Evolutionary conservation across 140 eudicot genomes (phyloP).

Genomic region (Cichorium intybus): DNA sequence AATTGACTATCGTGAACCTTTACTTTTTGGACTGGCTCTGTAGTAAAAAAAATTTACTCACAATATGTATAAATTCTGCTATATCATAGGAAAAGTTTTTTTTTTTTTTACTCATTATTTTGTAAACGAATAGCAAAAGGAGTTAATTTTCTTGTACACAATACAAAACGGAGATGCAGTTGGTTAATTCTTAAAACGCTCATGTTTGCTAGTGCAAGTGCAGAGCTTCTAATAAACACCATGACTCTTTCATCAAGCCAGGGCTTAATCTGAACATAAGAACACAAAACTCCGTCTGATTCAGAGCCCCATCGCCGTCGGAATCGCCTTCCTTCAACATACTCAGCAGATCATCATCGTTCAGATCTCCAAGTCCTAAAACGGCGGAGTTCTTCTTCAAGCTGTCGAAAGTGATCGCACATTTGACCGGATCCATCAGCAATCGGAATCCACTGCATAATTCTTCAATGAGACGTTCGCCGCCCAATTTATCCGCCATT

Average conservation of each 20-base stretch:
- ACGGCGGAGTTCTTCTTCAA: constrained; percentile 33
- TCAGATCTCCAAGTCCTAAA: constrained; percentile 41
- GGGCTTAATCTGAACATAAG: constrained; percentile 58
- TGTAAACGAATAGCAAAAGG: too few species aligned
- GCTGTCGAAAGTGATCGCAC: constrained; percentile 45
- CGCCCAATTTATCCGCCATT: constrained; percentile 39
- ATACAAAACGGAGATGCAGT: too few species aligned
- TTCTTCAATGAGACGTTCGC: constrained; percentile 42
- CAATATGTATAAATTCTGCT: too few species aligned
- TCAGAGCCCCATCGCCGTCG: constrained; percentile 43
- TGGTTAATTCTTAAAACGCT: too few species aligned
- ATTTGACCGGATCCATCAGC: constrained; percentile 36
- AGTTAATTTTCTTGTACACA: too few species aligned
- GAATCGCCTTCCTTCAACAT: constrained; percentile 51
- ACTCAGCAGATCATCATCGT: constrained; percentile 32
- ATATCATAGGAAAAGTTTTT: too few species aligned
- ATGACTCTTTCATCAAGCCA: constrained; percentile 37
- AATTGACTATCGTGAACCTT: too few species aligned
- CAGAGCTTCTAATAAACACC: constrained; percentile 29
- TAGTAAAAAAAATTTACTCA: too few species aligned
- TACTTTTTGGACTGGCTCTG: too few species aligned
- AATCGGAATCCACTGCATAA: constrained; percentile 42
- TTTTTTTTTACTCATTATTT: too few species aligned
- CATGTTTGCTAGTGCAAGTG: too few species aligned
- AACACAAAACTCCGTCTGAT: constrained; percentile 56